Evolutionary conservation across 345 rosid species (phyloP).

Genomic region (Lagerstroemia speciosa): DNA sequence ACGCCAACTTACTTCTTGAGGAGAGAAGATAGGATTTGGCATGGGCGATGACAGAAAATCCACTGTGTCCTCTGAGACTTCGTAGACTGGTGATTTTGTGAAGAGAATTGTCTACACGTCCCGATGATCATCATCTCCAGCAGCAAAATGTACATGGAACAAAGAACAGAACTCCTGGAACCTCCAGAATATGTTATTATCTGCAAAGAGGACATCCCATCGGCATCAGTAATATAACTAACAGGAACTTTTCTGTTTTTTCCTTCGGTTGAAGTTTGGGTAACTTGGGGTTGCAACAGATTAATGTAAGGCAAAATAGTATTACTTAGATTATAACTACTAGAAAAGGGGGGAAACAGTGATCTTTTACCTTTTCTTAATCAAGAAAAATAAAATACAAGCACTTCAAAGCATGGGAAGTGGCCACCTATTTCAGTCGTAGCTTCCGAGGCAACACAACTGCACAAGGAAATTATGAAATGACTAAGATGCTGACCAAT

Average conservation of each 20-base stretch:
- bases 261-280: background rate
- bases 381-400: background rate
- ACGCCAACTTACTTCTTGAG: background rate
- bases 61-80: background rate
- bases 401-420: background rate
- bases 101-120: background rate
- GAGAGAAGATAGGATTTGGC: background rate
- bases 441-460: constrained; percentile 44
- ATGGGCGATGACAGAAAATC: background rate
- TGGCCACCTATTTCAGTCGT: constrained; percentile 16
- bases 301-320: background rate
- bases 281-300: background rate
- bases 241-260: background rate
- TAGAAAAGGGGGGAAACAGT: background rate
- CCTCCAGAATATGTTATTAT: background rate
- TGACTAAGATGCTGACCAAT: background rate
- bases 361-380: background rate
- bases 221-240: background rate
- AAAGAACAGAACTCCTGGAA: background rate
- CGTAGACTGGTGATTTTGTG: background rate
- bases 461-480: constrained; percentile 1
- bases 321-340: background rate
- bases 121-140: background rate
- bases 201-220: background rate
- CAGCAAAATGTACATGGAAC: background rate